These are phyloP conservation scores for Komagataella pastoris DNA, from an alignment of 805 yeast genomes.

Conservation along the genomic window DNA sequence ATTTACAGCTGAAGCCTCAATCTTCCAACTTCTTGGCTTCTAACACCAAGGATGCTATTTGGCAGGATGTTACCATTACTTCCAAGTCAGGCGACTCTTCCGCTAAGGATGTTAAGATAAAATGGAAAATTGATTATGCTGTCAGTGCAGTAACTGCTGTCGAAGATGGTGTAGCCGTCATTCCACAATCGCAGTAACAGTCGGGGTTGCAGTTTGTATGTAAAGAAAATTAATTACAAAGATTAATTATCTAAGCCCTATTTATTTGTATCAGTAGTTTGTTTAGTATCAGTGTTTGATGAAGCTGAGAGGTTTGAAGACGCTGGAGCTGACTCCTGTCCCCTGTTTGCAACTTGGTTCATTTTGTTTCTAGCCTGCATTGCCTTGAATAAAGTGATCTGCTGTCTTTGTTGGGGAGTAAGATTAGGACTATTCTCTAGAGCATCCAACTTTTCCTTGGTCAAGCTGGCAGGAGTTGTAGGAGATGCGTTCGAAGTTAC, in stretches of 20 bases:
- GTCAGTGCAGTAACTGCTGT: constrained; percentile 33
- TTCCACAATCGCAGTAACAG: constrained; percentile 3
- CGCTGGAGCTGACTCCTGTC: background rate
- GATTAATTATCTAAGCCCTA: constrained; percentile 7
- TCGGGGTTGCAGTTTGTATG: constrained; percentile 2
- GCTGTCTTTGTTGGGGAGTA: constrained; percentile 30
- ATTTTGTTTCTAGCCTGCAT: background rate
- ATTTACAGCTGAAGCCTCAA: constrained; percentile 14
- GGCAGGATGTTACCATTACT: constrained; percentile 11
- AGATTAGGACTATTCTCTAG: constrained; percentile 21
- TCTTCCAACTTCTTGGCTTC: constrained; percentile 8
- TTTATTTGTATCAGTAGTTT: constrained; percentile 6
- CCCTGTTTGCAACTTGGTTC: background rate
- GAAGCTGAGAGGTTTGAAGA: constrained; percentile 15
- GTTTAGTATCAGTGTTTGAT: constrained; percentile 15
- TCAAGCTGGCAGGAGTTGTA: constrained; percentile 6
- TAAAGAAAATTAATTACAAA: constrained; percentile 3
- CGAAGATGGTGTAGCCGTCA: constrained; percentile 41
- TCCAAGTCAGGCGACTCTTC: constrained; percentile 7
- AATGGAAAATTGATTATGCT: constrained; percentile 58
- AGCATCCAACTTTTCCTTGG: constrained; percentile 14
- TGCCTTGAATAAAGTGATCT: constrained; percentile 23
- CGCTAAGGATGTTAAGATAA: constrained; percentile 29
- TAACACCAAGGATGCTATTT: constrained; percentile 9
- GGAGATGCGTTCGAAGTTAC: constrained; percentile 1